Base-by-base conservation (phyloP, 2,329 filamentous ascomycete species). In the Teratosphaeria destructans region DNA sequence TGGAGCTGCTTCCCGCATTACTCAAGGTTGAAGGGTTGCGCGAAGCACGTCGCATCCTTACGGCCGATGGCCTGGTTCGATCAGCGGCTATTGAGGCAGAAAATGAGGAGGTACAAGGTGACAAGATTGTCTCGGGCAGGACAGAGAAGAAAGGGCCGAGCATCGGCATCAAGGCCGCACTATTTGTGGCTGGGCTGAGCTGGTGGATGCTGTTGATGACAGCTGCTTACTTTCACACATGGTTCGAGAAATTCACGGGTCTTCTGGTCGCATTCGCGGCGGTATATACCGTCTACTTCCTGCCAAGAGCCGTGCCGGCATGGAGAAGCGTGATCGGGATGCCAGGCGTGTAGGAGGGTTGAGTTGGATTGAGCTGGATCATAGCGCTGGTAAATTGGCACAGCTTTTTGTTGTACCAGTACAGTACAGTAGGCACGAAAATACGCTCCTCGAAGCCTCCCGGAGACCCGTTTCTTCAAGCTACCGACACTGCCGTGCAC, bases 181-280 rank as follows among this genome's bases (percentile, higher is more conserved):
- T 82, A 71, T 71, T 70, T 0, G 84, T 96, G 29, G 81, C 88
- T 19, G 85, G 75, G 0, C 68, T 96, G 70, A 90, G 87, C 70
- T 83, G 86, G 78, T 97, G 94, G 90, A 99, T 99, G 94, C 75
- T 99, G 72, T 80, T 97, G 62, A 99, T 99, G 94, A 99, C 94
- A 49, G 92, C 92, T 2, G 92, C 95, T 47, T 99, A 93, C 80
- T 99, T 99, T 70, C 94, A 99, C 74, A 99, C 94, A 0, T 97
- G 93, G 92, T 86, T 95, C 68, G 94, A 99, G 78, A 99, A 97
- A 87, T 76, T 79, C 57, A 80, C 78, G 16, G 78, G 78, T 0
- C 66, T 79, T 57, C 26, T 77, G n/a, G 77, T 80, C 26, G 78
- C 78, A 1, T 78, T 78, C 62, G 63, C 64, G 14, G 75, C 73